phyloP scores from a whole-genome alignment of 192 early-diverging fungal species.

The Umbelopsis sp. region DNA sequence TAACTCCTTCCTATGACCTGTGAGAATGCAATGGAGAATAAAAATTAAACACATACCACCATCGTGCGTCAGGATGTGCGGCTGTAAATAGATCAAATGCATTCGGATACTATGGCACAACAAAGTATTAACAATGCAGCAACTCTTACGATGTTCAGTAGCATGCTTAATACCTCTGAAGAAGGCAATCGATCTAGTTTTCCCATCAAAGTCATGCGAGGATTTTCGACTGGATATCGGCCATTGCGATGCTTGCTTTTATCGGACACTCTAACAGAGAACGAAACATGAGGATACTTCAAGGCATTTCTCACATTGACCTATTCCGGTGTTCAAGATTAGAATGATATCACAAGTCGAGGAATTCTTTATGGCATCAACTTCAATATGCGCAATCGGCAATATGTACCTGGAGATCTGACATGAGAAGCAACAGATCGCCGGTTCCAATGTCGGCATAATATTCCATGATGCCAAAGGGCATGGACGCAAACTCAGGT shows the following conservation, averaged over 20 bases:
- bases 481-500: not conserved
- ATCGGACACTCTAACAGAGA: not conserved
- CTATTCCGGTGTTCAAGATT: not conserved
- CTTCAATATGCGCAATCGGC: not conserved
- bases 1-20: not conserved
- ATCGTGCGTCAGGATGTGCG: not conserved
- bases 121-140: not conserved
- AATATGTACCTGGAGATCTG: not conserved
- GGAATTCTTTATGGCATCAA: not conserved
- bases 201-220: not conserved
- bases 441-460: not conserved
- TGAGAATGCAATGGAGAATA: not conserved
- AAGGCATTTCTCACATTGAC: conserved; percentile 12
- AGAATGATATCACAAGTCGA: too few species aligned
- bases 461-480: conserved; percentile 12
- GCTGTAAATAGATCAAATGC: conserved; percentile 5
- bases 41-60: not conserved
- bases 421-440: conserved; percentile 1
- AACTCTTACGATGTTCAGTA: not conserved
- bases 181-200: not conserved
- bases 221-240: conserved; percentile 1
- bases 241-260: conserved; percentile 12
- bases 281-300: conserved; percentile 7
- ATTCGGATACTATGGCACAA: not conserved
- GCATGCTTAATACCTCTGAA: not conserved